Conservation (phyloP, 495 filamentous ascomycete genomes). For the Aspergillus carlsbadensis region DNA sequence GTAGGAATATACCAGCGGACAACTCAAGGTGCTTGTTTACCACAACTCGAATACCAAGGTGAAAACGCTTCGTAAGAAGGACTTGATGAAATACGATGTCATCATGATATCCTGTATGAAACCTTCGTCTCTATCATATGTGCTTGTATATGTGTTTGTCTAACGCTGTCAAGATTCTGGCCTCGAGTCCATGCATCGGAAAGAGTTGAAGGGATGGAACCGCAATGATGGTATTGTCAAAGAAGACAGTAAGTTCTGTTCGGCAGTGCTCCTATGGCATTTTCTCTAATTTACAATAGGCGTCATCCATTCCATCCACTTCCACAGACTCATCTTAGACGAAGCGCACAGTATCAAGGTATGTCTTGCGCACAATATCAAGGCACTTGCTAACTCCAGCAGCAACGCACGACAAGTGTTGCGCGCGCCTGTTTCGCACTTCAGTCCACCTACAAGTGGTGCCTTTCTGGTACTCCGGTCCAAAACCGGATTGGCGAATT, state of each 20-base stretch:
- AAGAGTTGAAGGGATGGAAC: conserved; percentile 87
- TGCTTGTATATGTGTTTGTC: conserved; percentile 15
- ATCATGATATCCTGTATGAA: conserved; percentile 82
- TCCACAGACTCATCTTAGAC: conserved; percentile 90
- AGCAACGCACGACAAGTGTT: conserved; percentile 77
- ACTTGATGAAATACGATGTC: conserved; percentile 80
- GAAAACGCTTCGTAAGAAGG: conserved; percentile 68
- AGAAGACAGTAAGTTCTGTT: conserved; percentile 70
- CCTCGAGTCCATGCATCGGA: conserved; percentile 86
- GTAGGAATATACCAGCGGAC: conserved; percentile 79
- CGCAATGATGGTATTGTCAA: conserved; percentile 73
- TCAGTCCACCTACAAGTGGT: conserved; percentile 86
- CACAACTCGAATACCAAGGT: conserved; percentile 83
- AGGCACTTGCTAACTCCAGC: conserved; percentile 25
- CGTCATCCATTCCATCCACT: conserved; percentile 79
- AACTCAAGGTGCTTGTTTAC: conserved; percentile 82
- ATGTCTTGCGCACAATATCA: not conserved
- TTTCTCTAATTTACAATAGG: no score
- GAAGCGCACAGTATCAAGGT: conserved; percentile 96
- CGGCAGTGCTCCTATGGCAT: no score
- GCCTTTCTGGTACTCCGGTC: conserved; percentile 88
- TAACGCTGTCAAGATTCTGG: conserved; percentile 62
- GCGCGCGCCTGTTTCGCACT: conserved; percentile 94
- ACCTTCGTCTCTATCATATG: not conserved
- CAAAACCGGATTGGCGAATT: conserved; percentile 98